Conservation (phyloP, 192 early-diverging fungal species). For the Radiomyces spectabilis region DNA sequence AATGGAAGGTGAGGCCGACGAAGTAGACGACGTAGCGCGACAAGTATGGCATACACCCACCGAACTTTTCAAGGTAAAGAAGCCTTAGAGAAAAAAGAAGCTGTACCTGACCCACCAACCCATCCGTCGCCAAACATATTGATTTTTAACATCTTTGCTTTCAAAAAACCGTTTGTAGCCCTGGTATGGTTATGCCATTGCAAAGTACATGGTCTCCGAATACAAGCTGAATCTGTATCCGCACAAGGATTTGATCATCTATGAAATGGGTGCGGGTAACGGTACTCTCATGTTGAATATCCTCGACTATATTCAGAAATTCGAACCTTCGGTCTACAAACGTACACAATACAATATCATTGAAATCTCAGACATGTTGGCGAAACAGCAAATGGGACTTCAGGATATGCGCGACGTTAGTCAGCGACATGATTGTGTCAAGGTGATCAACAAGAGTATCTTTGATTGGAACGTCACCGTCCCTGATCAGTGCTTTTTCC, state of each 20-base stretch:
- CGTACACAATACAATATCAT: constrained; percentile 81
- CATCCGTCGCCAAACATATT: no score
- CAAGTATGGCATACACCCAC: constrained; percentile 99
- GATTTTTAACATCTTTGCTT: no score
- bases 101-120: no score
- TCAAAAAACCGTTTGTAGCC: constrained; percentile 51
- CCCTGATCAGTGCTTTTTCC: constrained; percentile 75
- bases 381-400: constrained; percentile 52
- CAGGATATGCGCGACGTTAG: constrained; percentile 34
- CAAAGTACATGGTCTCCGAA: constrained; percentile 78
- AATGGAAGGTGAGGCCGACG: constrained; percentile 68
- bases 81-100: no score
- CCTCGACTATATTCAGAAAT: constrained; percentile 75
- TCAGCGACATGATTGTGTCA: constrained; percentile 49
- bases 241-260: constrained; percentile 71
- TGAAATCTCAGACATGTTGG: constrained; percentile 85
- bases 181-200: constrained; percentile 90
- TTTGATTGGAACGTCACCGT: constrained; percentile 81
- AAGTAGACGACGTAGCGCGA: constrained; percentile 64
- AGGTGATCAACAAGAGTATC: constrained; percentile 85
- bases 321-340: constrained; percentile 73
- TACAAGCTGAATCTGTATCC: constrained; percentile 56
- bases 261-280: constrained; percentile 96
- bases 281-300: constrained; percentile 94
- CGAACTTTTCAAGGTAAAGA: constrained; percentile 77